Percentiles rank a stretch among this genome's conserved stretches.
Conservation (phyloP, 2,329 filamentous ascomycete species). For the Nakataea oryzae region DNA sequence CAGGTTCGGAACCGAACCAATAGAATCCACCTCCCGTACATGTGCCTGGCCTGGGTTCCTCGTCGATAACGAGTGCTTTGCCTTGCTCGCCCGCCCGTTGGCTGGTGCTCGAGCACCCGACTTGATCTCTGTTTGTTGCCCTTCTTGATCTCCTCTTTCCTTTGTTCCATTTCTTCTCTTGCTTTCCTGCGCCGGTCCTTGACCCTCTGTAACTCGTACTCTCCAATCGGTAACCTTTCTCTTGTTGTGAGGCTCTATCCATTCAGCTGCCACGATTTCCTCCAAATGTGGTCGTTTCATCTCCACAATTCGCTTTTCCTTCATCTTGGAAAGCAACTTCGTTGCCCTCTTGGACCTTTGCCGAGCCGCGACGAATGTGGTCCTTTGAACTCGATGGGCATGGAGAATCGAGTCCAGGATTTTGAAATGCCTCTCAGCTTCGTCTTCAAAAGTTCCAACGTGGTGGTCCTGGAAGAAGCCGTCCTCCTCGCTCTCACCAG, state of each 20-base stretch:
- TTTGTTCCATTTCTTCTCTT: neutral
- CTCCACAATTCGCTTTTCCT: neutral
- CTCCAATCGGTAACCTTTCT: too few relatives aligned
- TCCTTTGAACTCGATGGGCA: neutral
- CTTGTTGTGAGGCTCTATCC: too few relatives aligned
- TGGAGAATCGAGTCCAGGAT: neutral
- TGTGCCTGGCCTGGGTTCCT: neutral
- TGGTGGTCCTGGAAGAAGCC: neutral
- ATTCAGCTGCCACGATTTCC: neutral
- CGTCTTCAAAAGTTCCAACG: neutral
- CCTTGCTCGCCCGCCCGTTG: neutral
- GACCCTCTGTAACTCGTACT: too few relatives aligned
- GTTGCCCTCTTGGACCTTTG: neutral
- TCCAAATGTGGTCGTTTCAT: neutral
- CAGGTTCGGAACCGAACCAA: neutral
- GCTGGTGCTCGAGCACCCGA: neutral
- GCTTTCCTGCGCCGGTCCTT: too few relatives aligned
- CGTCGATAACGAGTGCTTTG: neutral
- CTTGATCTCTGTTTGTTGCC: neutral
- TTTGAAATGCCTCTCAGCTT: neutral
- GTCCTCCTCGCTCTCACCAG: too few relatives aligned
- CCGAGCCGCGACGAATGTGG: neutral
- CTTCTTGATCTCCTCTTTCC: neutral
- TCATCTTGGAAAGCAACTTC: neutral
- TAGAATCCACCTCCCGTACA: neutral